Percentiles rank a stretch among this genome's conserved stretches.
Conservation (phyloP, 345 rosid genomes). For the Eucalyptus globulus region DNA sequence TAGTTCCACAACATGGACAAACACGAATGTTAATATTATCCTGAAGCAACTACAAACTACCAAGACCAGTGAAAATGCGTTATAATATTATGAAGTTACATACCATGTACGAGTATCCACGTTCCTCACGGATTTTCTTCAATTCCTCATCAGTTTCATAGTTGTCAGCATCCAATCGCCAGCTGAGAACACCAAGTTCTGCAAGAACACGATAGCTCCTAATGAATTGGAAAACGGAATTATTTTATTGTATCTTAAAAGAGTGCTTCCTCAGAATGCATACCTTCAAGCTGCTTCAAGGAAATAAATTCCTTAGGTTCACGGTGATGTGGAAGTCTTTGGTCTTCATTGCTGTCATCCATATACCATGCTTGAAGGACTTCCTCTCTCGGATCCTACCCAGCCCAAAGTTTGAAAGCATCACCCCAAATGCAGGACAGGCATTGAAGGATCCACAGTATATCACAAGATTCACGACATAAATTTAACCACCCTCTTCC, state of each 20-base stretch:
- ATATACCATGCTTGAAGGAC: conserved; percentile 91
- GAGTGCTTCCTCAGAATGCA: background rate
- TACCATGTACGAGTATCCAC: conserved; percentile 89
- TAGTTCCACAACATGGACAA: background rate
- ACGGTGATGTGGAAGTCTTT: conserved; percentile 85
- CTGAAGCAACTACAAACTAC: background rate
- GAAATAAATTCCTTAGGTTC: conserved; percentile 77
- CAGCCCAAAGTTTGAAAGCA: background rate
- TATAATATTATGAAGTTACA: background rate
- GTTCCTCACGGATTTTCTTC: conserved; percentile 80
- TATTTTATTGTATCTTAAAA: background rate
- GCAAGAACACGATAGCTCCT: background rate
- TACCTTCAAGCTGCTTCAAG: conserved; percentile 63
- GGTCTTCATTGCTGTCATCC: conserved; percentile 81
- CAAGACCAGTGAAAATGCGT: background rate
- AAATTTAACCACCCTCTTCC: background rate
- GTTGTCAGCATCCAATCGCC: conserved; percentile 85
- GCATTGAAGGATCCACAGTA: background rate
- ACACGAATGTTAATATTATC: background rate
- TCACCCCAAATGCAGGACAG: background rate
- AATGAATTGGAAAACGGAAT: background rate
- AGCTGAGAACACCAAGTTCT: conserved; percentile 90
- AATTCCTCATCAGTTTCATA: conserved; percentile 80
- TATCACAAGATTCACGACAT: background rate
- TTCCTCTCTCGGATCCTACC: conserved; percentile 56